Base-by-base conservation (phyloP, 106 monocot genomes). In the Dendrobium nobile region DNA sequence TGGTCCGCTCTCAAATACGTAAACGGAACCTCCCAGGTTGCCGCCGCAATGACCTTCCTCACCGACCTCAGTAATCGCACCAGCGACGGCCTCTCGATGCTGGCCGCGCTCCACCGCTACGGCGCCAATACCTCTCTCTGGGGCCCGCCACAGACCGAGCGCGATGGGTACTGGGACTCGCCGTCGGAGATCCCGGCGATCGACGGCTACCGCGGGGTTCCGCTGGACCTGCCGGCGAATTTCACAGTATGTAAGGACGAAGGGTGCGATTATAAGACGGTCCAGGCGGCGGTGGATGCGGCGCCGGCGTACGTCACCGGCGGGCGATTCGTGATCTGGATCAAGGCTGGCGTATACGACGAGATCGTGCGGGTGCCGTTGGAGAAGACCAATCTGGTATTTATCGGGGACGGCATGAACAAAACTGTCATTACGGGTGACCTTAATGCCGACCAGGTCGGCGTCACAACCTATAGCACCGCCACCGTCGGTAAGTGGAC, bases 321-420 rank as follows among this genome's bases (percentile, higher is more conserved):
- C 5, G 55, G 24, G 4, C 74, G 75, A 72, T 96, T 88, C 79
- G 89, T 93, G 59, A 77, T 96, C 79, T 67, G 88, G 67, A 88
- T 93, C 9, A 89, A 84, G 82, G 80, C 55, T 17, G 95, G 95
- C 16, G 85, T 91, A 8, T 96, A 96, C 78, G 67, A 80, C 40
- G 95, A 93, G 85, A 89, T 74, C 9, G 95, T 96, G 24, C 67
- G 85, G 26, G 86, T 96, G 51, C 86, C 91, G 78, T 88, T 81
- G 47, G 81, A 88, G 84, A 96, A 93, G 85, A 89, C 85, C 15
- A 93, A 93, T 42, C 1, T 96, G 75, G 85, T 91, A 27, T 85
- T 96, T 22, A 18, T 89, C 4, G 95, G 95, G 3, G 93, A 96
- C 5, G 95, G 95, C 4, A 93, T 91, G 85, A 91, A 93, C 24